Conservation (phyloP, 495 filamentous ascomycete genomes). For the Xylaria sp. region DNA sequence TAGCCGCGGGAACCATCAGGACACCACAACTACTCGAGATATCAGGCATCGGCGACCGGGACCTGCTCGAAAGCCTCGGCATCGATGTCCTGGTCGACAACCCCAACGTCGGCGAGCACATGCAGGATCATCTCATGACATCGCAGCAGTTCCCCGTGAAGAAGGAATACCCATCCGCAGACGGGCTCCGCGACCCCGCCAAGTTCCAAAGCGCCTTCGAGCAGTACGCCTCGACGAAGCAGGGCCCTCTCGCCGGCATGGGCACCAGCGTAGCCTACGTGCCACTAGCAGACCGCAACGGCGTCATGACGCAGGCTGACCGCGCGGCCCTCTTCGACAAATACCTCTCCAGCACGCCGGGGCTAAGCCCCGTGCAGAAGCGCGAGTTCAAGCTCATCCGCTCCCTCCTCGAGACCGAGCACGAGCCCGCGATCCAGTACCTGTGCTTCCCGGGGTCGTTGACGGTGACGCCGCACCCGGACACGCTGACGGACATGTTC, state of each 20-base stretch:
- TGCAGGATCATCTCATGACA: constrained; percentile 58
- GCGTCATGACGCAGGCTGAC: constrained; percentile 38
- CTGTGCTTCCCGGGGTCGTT: constrained; percentile 49
- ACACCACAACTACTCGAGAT: constrained; percentile 69
- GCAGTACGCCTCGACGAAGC: constrained; percentile 43
- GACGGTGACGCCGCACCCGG: constrained; percentile 41
- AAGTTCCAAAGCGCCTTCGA: constrained; percentile 45
- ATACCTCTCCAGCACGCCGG: constrained; percentile 28
- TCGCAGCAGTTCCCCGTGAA: constrained; percentile 51
- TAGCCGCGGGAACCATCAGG: constrained; percentile 65
- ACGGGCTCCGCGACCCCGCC: constrained; percentile 51
- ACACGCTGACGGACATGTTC: constrained; percentile 46
- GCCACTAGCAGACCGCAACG: constrained; percentile 48
- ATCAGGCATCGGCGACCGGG: constrained; percentile 75
- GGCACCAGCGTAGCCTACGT: constrained; percentile 52
- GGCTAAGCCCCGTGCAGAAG: constrained; percentile 27
- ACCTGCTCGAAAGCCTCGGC: constrained; percentile 66
- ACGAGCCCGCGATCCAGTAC: constrained; percentile 47
- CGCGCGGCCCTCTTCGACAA: constrained; percentile 39
- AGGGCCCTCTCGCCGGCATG: constrained; percentile 50
- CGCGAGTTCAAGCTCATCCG: constrained; percentile 39
- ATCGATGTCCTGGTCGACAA: constrained; percentile 76
- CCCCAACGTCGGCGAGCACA: constrained; percentile 76
- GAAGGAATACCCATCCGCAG: constrained; percentile 48
- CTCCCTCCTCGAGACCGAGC: constrained; percentile 38